Conservation (phyloP, 352 stramenopile species). For the Plasmopara muralis region DNA sequence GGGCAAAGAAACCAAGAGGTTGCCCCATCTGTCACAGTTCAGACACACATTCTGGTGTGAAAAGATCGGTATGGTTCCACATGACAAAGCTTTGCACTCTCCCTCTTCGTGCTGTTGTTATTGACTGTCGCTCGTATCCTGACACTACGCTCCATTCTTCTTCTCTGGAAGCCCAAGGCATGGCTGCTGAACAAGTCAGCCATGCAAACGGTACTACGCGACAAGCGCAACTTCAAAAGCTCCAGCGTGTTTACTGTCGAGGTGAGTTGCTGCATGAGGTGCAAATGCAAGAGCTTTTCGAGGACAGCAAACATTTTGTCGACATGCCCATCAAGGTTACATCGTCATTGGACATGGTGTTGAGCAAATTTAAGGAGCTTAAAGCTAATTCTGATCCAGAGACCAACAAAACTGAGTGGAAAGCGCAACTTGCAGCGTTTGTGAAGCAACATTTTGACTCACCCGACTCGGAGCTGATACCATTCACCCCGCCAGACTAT, state of each 20-base stretch:
- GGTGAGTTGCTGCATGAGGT: constrained; percentile 55
- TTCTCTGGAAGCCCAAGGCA: too few relatives aligned
- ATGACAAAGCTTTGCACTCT: too few relatives aligned
- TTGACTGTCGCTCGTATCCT: too few relatives aligned
- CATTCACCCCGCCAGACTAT: constrained; percentile 38
- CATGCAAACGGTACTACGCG: constrained; percentile 4
- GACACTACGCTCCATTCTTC: too few relatives aligned
- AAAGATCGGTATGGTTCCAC: too few relatives aligned
- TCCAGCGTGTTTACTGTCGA: constrained; percentile 41
- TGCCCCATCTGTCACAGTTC: too few relatives aligned
- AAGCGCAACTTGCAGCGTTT: constrained; percentile 38
- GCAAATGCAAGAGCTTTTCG: constrained; percentile 57
- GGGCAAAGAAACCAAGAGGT: too few relatives aligned
- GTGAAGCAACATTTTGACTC: constrained; percentile 56
- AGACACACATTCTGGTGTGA: too few relatives aligned
- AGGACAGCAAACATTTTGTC: constrained; percentile 87
- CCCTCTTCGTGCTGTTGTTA: too few relatives aligned
- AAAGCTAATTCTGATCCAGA: constrained; percentile 3
- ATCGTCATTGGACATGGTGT: constrained; percentile 30
- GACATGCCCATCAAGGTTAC: constrained; percentile 76
- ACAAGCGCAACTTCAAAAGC: constrained; percentile 19
- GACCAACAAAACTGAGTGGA: constrained; percentile 13
- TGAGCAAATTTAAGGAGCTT: constrained; percentile 24
- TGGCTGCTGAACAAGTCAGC: background rate
- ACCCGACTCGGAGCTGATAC: constrained; percentile 43